Percentiles rank a stretch among this genome's conserved stretches.
phyloP scores from a whole-genome alignment of 2,329 filamentous ascomycete species.

The Curvularia sp. region DNA sequence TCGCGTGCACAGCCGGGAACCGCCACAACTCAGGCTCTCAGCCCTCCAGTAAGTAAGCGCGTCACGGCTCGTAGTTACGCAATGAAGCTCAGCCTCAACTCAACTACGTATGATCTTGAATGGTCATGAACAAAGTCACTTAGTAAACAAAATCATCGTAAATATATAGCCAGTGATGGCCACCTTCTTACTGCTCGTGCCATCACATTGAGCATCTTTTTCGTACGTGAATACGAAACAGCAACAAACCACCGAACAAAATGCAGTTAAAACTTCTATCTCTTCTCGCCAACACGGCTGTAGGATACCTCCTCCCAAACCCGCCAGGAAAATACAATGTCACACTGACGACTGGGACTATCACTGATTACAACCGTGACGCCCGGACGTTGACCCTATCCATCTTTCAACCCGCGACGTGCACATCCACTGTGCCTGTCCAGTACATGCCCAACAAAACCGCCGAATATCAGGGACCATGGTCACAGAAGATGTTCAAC shows the following conservation, averaged over 20 bases:
- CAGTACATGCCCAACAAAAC: slow-evolving; percentile 32
- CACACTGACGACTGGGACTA: slow-evolving; percentile 26
- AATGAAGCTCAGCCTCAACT: neutral
- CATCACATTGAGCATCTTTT: neutral
- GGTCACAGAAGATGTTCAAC: slow-evolving; percentile 23
- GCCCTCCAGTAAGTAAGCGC: no score
- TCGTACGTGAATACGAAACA: neutral
- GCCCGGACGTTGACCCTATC: slow-evolving; percentile 29
- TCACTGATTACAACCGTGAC: slow-evolving; percentile 30
- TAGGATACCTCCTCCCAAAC: slow-evolving; percentile 23
- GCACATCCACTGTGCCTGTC: slow-evolving; percentile 21
- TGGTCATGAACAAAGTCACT: neutral
- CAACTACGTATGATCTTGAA: neutral
- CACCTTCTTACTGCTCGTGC: neutral
- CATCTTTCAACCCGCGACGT: slow-evolving; percentile 30
- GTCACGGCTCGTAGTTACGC: neutral
- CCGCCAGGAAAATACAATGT: slow-evolving; percentile 30
- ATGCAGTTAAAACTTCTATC: neutral
- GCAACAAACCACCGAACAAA: neutral
- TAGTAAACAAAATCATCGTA: neutral
- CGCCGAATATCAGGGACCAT: slow-evolving; percentile 29
- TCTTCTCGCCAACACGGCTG: neutral
- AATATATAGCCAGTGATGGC: neutral
- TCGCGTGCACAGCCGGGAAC: neutral
- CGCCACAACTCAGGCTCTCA: neutral